Evolutionary conservation across 2,329 filamentous ascomycete species (phyloP).

Genomic region (Fusarium xyrophilum): DNA sequence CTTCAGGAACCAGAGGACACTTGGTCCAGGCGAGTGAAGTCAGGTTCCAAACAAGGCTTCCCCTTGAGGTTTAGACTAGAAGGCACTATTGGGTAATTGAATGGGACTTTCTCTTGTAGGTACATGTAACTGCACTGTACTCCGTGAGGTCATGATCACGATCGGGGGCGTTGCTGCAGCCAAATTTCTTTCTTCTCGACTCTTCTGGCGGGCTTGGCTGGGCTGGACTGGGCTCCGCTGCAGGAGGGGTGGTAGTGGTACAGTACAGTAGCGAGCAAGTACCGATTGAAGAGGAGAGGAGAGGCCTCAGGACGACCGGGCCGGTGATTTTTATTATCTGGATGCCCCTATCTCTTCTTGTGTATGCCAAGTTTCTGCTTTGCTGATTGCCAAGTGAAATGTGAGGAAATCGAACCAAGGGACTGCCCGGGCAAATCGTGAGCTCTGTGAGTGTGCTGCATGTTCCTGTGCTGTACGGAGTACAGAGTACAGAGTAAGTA

Average conservation of each 20-base stretch:
- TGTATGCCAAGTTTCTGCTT: slow-evolving; percentile 7
- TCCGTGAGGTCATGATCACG: slow-evolving; percentile 46
- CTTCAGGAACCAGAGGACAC: slow-evolving; percentile 44
- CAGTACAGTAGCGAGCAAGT: slow-evolving; percentile 3
- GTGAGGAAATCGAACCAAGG: neutral
- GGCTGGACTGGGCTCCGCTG: slow-evolving; percentile 23
- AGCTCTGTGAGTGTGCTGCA: neutral
- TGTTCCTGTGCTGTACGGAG: slow-evolving; percentile 1
- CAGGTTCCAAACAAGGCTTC: slow-evolving; percentile 33
- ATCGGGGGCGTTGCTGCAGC: slow-evolving; percentile 34
- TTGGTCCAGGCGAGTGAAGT: slow-evolving; percentile 33
- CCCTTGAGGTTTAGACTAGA: slow-evolving; percentile 41
- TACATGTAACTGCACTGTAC: slow-evolving; percentile 15
- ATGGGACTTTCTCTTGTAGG: slow-evolving; percentile 33
- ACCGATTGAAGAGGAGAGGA: slow-evolving; percentile 1
- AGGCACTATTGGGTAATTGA: slow-evolving; percentile 46
- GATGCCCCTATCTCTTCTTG: neutral
- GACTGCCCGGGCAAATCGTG: neutral
- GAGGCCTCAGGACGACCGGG: slow-evolving; percentile 33
- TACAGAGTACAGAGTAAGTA: no score
- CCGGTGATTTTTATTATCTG: slow-evolving; percentile 24
- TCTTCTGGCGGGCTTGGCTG: slow-evolving; percentile 39
- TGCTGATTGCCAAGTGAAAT: slow-evolving; percentile 1
- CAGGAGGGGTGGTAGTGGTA: slow-evolving; percentile 31
- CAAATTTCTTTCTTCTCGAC: slow-evolving; percentile 37